Base-by-base conservation (phyloP, 2,329 filamentous ascomycete genomes). In the Cryoendolithus antarcticus region DNA sequence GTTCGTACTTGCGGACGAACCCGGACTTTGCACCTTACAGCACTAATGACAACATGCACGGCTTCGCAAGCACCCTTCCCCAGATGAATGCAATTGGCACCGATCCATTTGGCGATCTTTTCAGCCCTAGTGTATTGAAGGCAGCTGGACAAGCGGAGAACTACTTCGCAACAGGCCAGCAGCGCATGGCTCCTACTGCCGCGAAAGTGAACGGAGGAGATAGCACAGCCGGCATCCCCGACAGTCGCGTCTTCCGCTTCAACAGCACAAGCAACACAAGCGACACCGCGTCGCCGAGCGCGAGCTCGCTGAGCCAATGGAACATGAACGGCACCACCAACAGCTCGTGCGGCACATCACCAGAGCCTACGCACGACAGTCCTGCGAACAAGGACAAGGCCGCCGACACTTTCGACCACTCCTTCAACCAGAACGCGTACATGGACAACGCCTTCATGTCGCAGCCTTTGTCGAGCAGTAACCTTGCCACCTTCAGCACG, bases 361-460 rank as follows among this genome's bases (percentile, higher is more conserved):
- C 83, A 1, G 82, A 88, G 57, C 79, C 83, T 1, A 76, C 70
- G 35, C 80, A 76, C 27, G 80, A 82, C 50, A 88, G 82, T 10
- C 83, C 80, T 4, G 65, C 70, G 53, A 81, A 82, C 38, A 56
- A 55, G 37, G 57, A 70, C 28, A 49, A 48, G 32, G 9, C 34
- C n/a, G 42, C 36, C 19, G 46, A 45, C 9, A 35, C 15, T n/a
- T 40, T 36, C 21, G 39, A 40, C 27, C 36, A 40, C 34, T 32
- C 34, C 7, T 30, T 21, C 12, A 33, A 36, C 4, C 39, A 40
- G 29, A 40, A 36, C 15, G 34, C 34, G 6, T 40, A 40, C 39
- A 10, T 30, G 12, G 38, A 38, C 40, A 38, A 38, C 30, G 36
- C 40, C 3, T 34, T 38, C 27, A 34, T 35, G 40, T 35, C 35